Evolutionary conservation across 495 filamentous ascomycete genomes (phyloP).

Genomic region (Chaetomium cochliodes): DNA sequence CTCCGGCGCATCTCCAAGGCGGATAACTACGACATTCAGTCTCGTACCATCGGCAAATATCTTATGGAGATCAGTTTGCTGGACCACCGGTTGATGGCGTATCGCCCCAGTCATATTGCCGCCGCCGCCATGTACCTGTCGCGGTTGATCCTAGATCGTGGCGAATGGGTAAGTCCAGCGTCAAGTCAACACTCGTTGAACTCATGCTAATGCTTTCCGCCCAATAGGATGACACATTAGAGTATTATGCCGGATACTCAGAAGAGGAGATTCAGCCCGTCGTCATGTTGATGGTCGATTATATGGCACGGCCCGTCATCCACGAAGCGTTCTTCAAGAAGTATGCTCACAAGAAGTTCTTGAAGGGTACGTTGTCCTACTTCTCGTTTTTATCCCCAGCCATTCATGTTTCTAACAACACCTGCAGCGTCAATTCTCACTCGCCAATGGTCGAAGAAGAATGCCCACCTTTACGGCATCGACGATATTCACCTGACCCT

Average conservation of each 20-base stretch:
- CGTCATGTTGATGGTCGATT: conserved; percentile 91
- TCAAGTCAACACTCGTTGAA: not conserved
- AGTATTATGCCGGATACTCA: conserved; percentile 88
- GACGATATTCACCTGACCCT: conserved; percentile 41
- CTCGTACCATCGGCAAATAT: conserved; percentile 94
- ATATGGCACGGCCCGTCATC: conserved; percentile 78
- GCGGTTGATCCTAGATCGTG: conserved; percentile 81
- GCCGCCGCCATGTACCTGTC: conserved; percentile 94
- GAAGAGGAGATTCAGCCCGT: conserved; percentile 92
- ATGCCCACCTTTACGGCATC: conserved; percentile 50
- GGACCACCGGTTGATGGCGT: conserved; percentile 87
- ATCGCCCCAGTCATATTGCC: conserved; percentile 81
- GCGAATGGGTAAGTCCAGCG: conserved; percentile 72
- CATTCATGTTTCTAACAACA: conserved; percentile 30
- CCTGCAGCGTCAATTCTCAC: conserved; percentile 80
- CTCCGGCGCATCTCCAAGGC: conserved; percentile 96
- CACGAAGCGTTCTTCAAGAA: conserved; percentile 99
- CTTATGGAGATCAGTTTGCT: conserved; percentile 96
- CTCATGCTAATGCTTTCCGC: not conserved
- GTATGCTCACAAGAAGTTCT: conserved; percentile 97
- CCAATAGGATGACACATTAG: conserved; percentile 74
- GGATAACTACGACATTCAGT: conserved; percentile 96
- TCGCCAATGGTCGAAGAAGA: conserved; percentile 88
- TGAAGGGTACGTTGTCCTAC: conserved; percentile 67
- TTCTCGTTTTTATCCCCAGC: not conserved